Base-by-base conservation (phyloP, 306 rosid species). In the Geum urbanum region DNA sequence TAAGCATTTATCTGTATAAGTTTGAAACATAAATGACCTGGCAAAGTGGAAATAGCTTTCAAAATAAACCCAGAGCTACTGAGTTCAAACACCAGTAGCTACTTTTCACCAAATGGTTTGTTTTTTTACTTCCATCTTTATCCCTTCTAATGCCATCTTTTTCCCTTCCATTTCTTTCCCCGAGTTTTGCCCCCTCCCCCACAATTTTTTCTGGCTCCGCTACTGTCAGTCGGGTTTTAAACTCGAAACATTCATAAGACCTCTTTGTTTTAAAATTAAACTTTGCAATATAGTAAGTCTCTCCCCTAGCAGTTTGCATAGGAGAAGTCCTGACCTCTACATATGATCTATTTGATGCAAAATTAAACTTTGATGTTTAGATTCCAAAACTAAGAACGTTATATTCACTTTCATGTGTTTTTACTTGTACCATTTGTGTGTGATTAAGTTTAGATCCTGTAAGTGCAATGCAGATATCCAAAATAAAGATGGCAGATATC, bases 401-500 rank as follows among this genome's bases (percentile, higher is more conserved):
- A 48, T 19, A 18, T 41, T 19, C 14, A 69, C 15, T 69, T 54
- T 54, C 45, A 44, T 43, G 27, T 44, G 45, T 9, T 14, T 45
- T 57, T 32, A 9, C 55, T 16, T 45, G 7, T 56, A 56, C 3
- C 2, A 2, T 73, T 16, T 76, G 40, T 46, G 22, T 69, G 50
- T 64, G 70, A n/a, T 51, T 43, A 19, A 67, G 66, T 52, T 70
- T 81, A 66, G 35, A 58, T 69, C 68, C 37, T 72, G 27, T 56
- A 71, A 71, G 47, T 77, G 53, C 80, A 55, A 69, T 59, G 74
- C 90, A 95, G 99, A 95, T 95, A 61, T 80, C 89, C 63, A 84
- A 89, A 78, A 86, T 95, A 80, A 95, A 83, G 83, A 68, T 83
- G 9, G 95, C 99, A 44, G 96, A 91, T 49, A 87, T 91, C 83